Evolutionary conservation across 768 basidiomycete species (phyloP), one percentile per base, ranked within the genome.

Genomic region (Leccinum barrowsii): DNA sequence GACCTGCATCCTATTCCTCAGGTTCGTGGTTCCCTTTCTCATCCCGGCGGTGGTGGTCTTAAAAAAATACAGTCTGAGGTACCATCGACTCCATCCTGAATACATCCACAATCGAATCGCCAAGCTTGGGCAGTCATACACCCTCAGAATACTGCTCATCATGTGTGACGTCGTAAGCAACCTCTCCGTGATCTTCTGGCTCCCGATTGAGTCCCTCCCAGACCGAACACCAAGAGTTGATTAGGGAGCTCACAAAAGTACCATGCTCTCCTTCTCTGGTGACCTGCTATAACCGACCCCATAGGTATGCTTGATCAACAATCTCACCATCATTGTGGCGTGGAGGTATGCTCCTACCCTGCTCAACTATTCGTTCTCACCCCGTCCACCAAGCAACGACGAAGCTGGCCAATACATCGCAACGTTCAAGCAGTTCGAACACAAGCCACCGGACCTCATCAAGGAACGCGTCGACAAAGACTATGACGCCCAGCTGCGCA

Each of bases 11-110:
- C 74, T 99, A 22, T 99, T 89, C 70, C 82, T 99, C 55, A 96
- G 94, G 97, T 90, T 44, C 57, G 64, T 21, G 11, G 0, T 37
- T 37, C 26, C 49, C 22, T 26, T 5, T 19, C 11, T 48, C 13
- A 32, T n/a, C 15, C 50, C 2, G 7, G 15, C 17, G 17, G 24
- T 34, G 26, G 7, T 21, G 40, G 42, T 53, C 56, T 61, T 7
- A 61, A 24, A 6, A 57, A 17, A 21, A 8, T 19, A 2, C 59
- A 98, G 97, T 69, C 72, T 98, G 63, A 90, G 86, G 67, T 98
- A 98, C 65, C 95, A 98, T 67, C 89, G 95, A 52, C 82, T 99
- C 13, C 97, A 98, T 72, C 97, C 97, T 13, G 97, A 98, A 73
- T 99, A 99, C 70, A 87, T 99, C 57, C 92, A 93, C 70, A 82